Conservation (phyloP, 2,329 filamentous ascomycete genomes). For the Talaromyces pinophilus region DNA sequence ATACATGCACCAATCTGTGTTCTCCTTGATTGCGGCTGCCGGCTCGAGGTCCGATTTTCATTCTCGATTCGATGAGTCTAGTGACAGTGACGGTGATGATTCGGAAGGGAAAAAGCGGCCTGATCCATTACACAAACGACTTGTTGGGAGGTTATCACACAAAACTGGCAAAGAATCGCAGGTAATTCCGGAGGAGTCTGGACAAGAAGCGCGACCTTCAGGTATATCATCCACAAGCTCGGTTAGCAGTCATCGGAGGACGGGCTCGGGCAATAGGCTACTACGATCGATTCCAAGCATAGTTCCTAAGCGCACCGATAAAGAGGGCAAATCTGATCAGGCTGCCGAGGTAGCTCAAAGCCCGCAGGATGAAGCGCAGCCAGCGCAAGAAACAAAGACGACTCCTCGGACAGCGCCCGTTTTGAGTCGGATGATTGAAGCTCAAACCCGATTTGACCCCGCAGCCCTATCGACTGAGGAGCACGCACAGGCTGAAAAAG, state of each 20-base stretch:
- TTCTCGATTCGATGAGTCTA: constrained; percentile 78
- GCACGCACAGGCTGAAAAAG: constrained; percentile 31
- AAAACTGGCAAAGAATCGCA: constrained; percentile 17
- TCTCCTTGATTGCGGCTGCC: constrained; percentile 86
- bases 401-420: constrained; percentile 64
- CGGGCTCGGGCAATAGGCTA: constrained; percentile 63
- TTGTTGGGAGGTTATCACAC: constrained; percentile 21
- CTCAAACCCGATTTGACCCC: constrained; percentile 60
- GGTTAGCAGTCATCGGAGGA: constrained; percentile 56
- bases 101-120: constrained; percentile 26
- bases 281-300: constrained; percentile 61
- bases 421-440: constrained; percentile 76
- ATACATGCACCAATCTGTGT: constrained; percentile 92
- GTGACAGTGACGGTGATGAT: constrained; percentile 68
- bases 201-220: constrained; percentile 14
- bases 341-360: constrained; percentile 23
- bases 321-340: constrained; percentile 30
- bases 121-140: constrained; percentile 20
- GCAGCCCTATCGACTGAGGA: constrained; percentile 50
- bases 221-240: constrained; percentile 33
- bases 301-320: constrained; percentile 46
- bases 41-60: constrained; percentile 81
- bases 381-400: constrained; percentile 33
- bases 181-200: constrained; percentile 18
- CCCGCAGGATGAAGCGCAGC: constrained; percentile 26